Evolutionary conservation across 176 grass and related monocot species (phyloP).

Genomic region (Zea mays): DNA sequence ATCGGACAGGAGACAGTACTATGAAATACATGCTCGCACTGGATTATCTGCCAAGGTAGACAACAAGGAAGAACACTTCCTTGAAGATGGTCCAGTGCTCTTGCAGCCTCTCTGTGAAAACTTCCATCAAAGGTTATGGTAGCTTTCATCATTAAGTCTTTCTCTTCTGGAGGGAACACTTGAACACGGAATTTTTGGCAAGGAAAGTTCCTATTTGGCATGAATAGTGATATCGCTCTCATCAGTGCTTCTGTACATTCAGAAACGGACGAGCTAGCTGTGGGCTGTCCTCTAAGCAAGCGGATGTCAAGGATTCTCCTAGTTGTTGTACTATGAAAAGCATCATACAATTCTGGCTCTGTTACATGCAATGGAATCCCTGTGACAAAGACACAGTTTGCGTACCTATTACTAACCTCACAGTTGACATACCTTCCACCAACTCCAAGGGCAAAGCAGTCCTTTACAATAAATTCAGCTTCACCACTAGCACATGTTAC

Average conservation of each 20-base stretch:
- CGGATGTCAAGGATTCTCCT: slow-evolving; percentile 66
- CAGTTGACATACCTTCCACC: slow-evolving; percentile 69
- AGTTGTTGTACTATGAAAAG: slow-evolving; percentile 46
- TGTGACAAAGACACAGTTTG: slow-evolving; percentile 69
- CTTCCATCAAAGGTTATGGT: slow-evolving; percentile 78
- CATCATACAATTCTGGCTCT: slow-evolving; percentile 71
- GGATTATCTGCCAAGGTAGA: slow-evolving; percentile 80
- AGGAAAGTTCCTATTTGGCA: slow-evolving; percentile 74
- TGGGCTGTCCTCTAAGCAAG: slow-evolving; percentile 49
- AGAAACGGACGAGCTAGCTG: slow-evolving; percentile 29
- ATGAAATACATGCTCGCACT: slow-evolving; percentile 84
- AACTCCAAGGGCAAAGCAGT: slow-evolving; percentile 62
- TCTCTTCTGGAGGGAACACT: slow-evolving; percentile 58
- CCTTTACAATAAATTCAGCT: slow-evolving; percentile 63
- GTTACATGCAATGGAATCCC: slow-evolving; percentile 64
- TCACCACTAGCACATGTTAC: slow-evolving; percentile 62
- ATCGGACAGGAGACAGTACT: slow-evolving; percentile 68
- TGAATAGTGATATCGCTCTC: slow-evolving; percentile 68
- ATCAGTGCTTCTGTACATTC: slow-evolving; percentile 63
- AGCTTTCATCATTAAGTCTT: slow-evolving; percentile 64
- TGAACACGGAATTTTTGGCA: slow-evolving; percentile 72
- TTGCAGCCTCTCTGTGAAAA: slow-evolving; percentile 85
- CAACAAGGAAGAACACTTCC: slow-evolving; percentile 66
- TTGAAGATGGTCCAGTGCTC: slow-evolving; percentile 78
- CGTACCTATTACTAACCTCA: slow-evolving; percentile 60